Evolutionary conservation across 2,329 filamentous ascomycete genomes (phyloP).

Genomic region (Botrytis deweyae): DNA sequence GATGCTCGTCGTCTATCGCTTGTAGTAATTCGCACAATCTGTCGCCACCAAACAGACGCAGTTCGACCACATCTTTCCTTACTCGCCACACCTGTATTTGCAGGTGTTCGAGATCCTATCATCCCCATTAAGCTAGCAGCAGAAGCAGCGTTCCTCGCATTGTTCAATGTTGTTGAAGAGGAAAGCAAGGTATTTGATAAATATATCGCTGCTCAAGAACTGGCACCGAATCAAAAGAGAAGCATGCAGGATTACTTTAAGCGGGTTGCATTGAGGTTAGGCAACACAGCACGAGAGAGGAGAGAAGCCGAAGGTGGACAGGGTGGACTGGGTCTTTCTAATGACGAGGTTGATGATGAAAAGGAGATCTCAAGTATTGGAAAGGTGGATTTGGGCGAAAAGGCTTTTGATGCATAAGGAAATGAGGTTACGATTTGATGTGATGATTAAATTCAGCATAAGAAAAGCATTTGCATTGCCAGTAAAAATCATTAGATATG

Average conservation of each 20-base stretch:
- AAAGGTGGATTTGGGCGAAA: constrained; percentile 75
- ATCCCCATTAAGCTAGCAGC: constrained; percentile 95
- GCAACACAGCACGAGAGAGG: constrained; percentile 83
- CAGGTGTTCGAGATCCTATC: constrained; percentile 82
- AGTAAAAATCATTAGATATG: not conserved
- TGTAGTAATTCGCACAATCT: constrained; percentile 83
- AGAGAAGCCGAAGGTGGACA: constrained; percentile 88
- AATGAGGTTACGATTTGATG: not conserved
- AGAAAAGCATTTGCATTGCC: not conserved
- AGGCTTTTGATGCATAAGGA: constrained; percentile 38
- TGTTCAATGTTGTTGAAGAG: constrained; percentile 87
- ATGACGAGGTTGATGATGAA: constrained; percentile 92
- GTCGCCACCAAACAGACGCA: constrained; percentile 74
- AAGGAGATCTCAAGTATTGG: constrained; percentile 95
- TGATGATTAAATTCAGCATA: constrained; percentile 5
- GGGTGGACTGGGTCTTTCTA: constrained; percentile 79
- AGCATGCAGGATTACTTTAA: constrained; percentile 98
- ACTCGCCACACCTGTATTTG: constrained; percentile 82
- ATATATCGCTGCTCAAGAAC: constrained; percentile 70
- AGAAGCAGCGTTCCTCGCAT: constrained; percentile 87
- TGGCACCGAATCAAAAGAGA: constrained; percentile 73
- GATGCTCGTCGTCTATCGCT: constrained; percentile 85
- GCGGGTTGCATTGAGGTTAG: constrained; percentile 79
- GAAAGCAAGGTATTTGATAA: constrained; percentile 87
- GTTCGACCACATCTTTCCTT: constrained; percentile 77